Conservation (phyloP, 441 rosid species). For the Jatropha podagrica region DNA sequence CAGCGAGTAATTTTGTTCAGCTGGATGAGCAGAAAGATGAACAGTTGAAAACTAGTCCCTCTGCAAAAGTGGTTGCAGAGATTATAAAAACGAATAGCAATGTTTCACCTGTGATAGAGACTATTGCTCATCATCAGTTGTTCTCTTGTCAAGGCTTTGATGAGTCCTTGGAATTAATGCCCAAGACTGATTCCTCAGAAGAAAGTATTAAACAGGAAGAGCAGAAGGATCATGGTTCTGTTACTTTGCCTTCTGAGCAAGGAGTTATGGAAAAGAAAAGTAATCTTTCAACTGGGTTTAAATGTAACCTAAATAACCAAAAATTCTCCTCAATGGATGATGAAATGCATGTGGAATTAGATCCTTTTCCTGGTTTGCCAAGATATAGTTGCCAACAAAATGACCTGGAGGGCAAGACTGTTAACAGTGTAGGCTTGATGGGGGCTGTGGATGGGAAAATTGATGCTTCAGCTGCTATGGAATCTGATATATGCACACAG, state of each 20-base stretch:
- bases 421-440: slow-evolving; percentile 1
- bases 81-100: slow-evolving; percentile 21
- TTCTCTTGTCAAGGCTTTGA: slow-evolving; percentile 21
- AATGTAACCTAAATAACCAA: slow-evolving; percentile 24
- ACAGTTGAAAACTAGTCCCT: neutral
- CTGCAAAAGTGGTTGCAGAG: slow-evolving; percentile 7
- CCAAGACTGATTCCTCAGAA: slow-evolving; percentile 25
- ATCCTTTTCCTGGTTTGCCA: slow-evolving; percentile 23
- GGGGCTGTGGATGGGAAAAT: slow-evolving; percentile 16
- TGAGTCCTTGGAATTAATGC: slow-evolving; percentile 23
- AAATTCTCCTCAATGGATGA: slow-evolving; percentile 22
- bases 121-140: slow-evolving; percentile 14
- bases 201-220: slow-evolving; percentile 18
- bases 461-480: slow-evolving; percentile 25
- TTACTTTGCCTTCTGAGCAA: neutral
- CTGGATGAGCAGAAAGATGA: slow-evolving; percentile 13
- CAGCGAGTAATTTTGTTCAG: neutral
- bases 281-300: slow-evolving; percentile 24
- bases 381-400: slow-evolving; percentile 26
- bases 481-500: slow-evolving; percentile 23
- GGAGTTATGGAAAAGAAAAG: slow-evolving; percentile 29
- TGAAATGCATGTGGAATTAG: slow-evolving; percentile 26
- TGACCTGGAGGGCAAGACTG: slow-evolving; percentile 20
- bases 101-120: slow-evolving; percentile 18
- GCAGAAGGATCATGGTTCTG: slow-evolving; percentile 22